phyloP scores from a whole-genome alignment of 495 filamentous ascomycete genomes.

The Oidiodendron maius region DNA sequence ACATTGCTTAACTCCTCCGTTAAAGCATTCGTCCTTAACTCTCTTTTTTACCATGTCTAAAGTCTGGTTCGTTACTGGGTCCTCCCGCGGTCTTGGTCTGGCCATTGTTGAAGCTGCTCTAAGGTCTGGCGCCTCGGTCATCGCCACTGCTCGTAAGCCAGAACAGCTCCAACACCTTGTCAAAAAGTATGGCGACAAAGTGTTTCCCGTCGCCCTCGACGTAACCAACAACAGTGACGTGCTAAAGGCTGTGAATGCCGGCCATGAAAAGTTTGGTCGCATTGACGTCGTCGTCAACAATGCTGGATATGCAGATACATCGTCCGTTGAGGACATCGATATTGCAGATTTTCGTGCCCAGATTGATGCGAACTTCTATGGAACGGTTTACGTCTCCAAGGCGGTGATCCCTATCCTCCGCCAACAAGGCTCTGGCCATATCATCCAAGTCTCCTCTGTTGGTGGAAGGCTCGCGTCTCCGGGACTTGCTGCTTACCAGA shows the following conservation, averaged over 20 bases:
- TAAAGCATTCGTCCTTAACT: too few species aligned
- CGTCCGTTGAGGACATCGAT: constrained; percentile 38
- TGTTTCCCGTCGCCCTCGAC: constrained; percentile 36
- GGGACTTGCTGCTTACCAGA: constrained; percentile 46
- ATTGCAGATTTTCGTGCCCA: constrained; percentile 32
- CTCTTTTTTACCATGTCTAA: constrained; percentile 13
- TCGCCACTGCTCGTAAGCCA: constrained; percentile 34
- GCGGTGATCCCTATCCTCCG: constrained; percentile 41
- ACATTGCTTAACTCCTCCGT: too few species aligned
- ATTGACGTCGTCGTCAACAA: constrained; percentile 55
- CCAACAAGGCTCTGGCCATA: constrained; percentile 40
- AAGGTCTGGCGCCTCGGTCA: constrained; percentile 29
- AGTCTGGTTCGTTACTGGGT: constrained; percentile 31
- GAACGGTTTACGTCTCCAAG: constrained; percentile 36
- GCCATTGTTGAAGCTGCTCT: constrained; percentile 30
- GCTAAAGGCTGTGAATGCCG: constrained; percentile 31
- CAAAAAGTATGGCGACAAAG: constrained; percentile 25
- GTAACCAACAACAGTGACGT: constrained; percentile 42
- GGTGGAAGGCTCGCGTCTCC: constrained; percentile 42
- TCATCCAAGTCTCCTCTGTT: constrained; percentile 49
- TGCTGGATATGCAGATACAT: constrained; percentile 42
- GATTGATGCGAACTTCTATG: constrained; percentile 52
- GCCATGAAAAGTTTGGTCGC: constrained; percentile 30
- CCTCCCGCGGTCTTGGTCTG: constrained; percentile 32
- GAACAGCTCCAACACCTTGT: constrained; percentile 19